Conservation (phyloP, 176 grass and related monocot species). For the Cenchrus fungigraminus region DNA sequence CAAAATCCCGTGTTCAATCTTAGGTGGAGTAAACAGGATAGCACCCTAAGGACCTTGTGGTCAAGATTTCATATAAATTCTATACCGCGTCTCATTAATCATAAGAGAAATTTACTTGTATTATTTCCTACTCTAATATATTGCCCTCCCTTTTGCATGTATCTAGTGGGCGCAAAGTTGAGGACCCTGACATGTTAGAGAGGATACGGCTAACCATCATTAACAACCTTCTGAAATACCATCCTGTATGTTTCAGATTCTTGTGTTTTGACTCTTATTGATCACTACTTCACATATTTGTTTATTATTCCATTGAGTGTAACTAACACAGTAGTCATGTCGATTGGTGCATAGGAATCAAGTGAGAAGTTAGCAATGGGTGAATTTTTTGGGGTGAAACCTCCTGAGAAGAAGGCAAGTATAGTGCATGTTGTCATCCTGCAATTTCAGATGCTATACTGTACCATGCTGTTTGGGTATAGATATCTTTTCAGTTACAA, state of each 20-base stretch:
- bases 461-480: neutral
- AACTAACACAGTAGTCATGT: conserved; percentile 24
- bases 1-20: neutral
- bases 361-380: conserved; percentile 98
- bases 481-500: conserved; percentile 15
- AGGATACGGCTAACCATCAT: conserved; percentile 92
- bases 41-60: neutral
- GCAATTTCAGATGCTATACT: conserved; percentile 28
- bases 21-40: neutral
- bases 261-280: conserved; percentile 28
- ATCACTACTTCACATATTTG: neutral
- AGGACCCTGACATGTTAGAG: conserved; percentile 92
- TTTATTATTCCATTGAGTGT: conserved; percentile 14
- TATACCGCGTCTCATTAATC: neutral
- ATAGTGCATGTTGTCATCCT: conserved; percentile 27
- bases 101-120: neutral
- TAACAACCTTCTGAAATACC: conserved; percentile 97
- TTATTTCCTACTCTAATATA: conserved; percentile 27
- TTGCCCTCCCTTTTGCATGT: conserved; percentile 22
- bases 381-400: conserved; percentile 94
- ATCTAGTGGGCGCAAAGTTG: conserved; percentile 87
- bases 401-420: conserved; percentile 82
- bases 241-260: conserved; percentile 73
- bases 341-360: conserved; percentile 66
- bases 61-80: conserved; percentile 1